Evolutionary conservation across 2,329 filamentous ascomycete genomes (phyloP).

Genomic region (Leptographium wingfieldii): DNA sequence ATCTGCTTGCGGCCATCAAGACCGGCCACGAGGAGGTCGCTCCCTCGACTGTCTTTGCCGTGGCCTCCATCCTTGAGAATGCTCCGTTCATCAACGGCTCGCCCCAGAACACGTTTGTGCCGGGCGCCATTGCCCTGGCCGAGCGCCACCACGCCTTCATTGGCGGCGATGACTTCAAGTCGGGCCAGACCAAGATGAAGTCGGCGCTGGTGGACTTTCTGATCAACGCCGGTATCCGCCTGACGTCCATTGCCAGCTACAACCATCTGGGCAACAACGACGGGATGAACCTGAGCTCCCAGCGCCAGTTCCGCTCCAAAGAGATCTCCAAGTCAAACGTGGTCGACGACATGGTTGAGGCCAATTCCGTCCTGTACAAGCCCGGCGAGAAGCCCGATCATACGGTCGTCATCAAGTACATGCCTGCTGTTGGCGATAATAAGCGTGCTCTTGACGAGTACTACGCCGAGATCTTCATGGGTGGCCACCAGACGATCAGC

Average conservation of each 20-base stretch:
- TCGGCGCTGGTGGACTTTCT: conserved; percentile 96
- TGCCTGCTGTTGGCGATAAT: conserved; percentile 97
- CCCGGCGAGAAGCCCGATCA: conserved; percentile 93
- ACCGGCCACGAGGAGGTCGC: conserved; percentile 80
- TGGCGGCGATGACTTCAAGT: conserved; percentile 98
- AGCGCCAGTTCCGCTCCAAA: conserved; percentile 98
- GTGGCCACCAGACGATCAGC: conserved; percentile 95
- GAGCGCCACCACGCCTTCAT: conserved; percentile 82
- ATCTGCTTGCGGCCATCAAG: conserved; percentile 80
- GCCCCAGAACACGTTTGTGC: conserved; percentile 97
- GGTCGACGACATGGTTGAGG: conserved; percentile 98
- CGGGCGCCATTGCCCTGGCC: conserved; percentile 79
- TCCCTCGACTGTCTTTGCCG: conserved; percentile 89
- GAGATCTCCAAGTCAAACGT: conserved; percentile 99
- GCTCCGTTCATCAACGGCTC: conserved; percentile 98
- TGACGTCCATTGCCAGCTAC: conserved; percentile 97
- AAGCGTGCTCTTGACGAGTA: conserved; percentile 98
- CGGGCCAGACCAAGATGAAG: conserved; percentile 99
- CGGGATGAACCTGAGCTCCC: conserved; percentile 94
- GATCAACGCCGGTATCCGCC: conserved; percentile 96
- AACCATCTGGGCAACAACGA: conserved; percentile 99
- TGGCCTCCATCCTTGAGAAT: conserved; percentile 82
- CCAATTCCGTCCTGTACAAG: conserved; percentile 83
- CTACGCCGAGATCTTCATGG: conserved; percentile 98
- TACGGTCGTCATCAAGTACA: conserved; percentile 99